Evolutionary conservation across 306 rosid genomes (phyloP).

Genomic region (Quercus mongolica): DNA sequence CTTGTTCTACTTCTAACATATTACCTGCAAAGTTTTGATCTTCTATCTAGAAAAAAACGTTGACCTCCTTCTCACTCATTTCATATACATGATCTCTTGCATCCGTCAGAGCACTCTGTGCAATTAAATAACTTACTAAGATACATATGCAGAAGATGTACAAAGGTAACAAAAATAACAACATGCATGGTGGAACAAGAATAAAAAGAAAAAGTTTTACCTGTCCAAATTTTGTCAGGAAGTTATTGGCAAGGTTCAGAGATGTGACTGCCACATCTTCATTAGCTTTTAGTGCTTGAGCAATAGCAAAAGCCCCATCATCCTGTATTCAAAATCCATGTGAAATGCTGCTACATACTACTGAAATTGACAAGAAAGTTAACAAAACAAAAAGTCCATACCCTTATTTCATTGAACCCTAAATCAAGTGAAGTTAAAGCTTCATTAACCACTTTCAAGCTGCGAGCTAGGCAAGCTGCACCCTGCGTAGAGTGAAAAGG

Average conservation of each 20-base stretch:
- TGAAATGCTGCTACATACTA: slow-evolving; percentile 12
- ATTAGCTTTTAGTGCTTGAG: slow-evolving; percentile 95
- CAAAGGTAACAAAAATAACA: not conserved
- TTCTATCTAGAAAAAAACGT: slow-evolving; percentile 56
- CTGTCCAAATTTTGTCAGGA: slow-evolving; percentile 97
- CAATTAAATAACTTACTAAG: slow-evolving; percentile 16
- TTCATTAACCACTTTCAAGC: slow-evolving; percentile 98
- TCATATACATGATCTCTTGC: slow-evolving; percentile 95
- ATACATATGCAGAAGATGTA: not conserved
- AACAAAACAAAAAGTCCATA: slow-evolving; percentile 18
- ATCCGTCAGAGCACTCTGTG: slow-evolving; percentile 90
- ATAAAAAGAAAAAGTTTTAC: slow-evolving; percentile 22
- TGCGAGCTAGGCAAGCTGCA: slow-evolving; percentile 86
- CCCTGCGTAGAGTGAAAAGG: slow-evolving; percentile 54
- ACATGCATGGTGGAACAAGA: not conserved
- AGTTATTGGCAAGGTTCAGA: slow-evolving; percentile 74
- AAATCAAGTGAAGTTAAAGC: slow-evolving; percentile 85
- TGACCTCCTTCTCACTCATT: slow-evolving; percentile 92
- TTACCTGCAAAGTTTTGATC: not conserved
- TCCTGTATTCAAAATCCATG: slow-evolving; percentile 52
- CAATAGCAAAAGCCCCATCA: slow-evolving; percentile 96
- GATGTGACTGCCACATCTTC: slow-evolving; percentile 80
- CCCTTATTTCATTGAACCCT: slow-evolving; percentile 98
- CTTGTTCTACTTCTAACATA: slow-evolving; percentile 3
- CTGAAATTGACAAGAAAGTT: not conserved